Percentiles rank a stretch among this genome's conserved stretches.
Conservation (phyloP, 495 filamentous ascomycete species). For the Podospora didyma region DNA sequence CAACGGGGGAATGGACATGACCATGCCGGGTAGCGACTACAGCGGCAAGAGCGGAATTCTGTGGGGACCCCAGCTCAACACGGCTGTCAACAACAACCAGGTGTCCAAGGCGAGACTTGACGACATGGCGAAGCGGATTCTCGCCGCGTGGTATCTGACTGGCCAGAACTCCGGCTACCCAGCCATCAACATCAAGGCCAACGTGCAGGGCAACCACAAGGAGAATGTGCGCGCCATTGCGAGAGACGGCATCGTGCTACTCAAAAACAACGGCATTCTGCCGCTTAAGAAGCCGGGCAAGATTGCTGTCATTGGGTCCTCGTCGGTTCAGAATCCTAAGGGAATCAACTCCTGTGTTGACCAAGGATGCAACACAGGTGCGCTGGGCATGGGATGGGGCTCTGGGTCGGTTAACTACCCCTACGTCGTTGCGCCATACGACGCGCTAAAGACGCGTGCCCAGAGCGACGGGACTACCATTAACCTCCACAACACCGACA, state of each 20-base stretch:
- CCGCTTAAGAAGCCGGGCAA: conserved; percentile 57
- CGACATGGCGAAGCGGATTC: conserved; percentile 54
- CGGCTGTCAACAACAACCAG: conserved; percentile 45
- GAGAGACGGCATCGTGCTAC: conserved; percentile 64
- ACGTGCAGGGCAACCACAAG: conserved; percentile 51
- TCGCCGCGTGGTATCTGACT: conserved; percentile 51
- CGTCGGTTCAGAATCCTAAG: conserved; percentile 61
- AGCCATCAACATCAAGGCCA: conserved; percentile 46
- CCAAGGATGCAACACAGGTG: conserved; percentile 57
- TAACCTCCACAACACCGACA: conserved; percentile 51
- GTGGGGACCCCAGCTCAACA: conserved; percentile 45
- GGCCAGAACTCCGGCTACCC: conserved; percentile 50
- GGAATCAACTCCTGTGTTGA: conserved; percentile 52
- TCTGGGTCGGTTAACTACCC: conserved; percentile 55
- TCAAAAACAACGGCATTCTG: conserved; percentile 66
- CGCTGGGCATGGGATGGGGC: conserved; percentile 60
- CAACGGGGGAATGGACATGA: conserved; percentile 49
- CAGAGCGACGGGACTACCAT: conserved; percentile 43
- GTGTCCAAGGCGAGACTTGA: conserved; percentile 44
- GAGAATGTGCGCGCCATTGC: conserved; percentile 57
- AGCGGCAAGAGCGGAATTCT: conserved; percentile 38
- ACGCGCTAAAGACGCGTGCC: conserved; percentile 48
- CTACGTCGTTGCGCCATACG: conserved; percentile 53
- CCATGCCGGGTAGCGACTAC: conserved; percentile 53
- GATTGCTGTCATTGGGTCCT: conserved; percentile 68